phyloP scores from a whole-genome alignment of 768 basidiomycete species.

The Leccinellum albellum region DNA sequence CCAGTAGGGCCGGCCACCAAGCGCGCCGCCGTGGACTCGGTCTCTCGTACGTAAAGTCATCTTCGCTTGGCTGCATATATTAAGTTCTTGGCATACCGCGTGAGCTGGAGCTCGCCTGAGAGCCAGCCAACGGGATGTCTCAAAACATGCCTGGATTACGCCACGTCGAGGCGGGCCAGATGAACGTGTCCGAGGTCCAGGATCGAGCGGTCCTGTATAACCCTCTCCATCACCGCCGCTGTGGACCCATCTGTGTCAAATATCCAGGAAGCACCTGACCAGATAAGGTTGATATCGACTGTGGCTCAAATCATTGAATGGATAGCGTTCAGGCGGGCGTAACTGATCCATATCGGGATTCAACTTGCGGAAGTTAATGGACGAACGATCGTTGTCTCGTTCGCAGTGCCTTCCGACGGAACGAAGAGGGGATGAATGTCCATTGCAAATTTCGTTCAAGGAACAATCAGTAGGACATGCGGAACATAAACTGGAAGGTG shows the following conservation, averaged over 20 bases:
- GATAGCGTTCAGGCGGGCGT: slow-evolving; percentile 1
- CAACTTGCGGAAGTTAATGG: background rate
- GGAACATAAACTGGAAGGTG: slow-evolving; percentile 97
- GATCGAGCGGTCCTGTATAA: background rate
- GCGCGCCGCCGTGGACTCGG: background rate
- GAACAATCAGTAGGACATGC: slow-evolving; percentile 39
- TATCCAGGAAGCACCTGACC: background rate
- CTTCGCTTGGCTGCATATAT: background rate
- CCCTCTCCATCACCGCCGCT: background rate
- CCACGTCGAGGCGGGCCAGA: background rate
- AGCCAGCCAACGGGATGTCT: background rate
- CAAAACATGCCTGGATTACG: background rate
- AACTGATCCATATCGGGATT: slow-evolving; percentile 6
- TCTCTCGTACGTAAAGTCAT: slow-evolving; percentile 1
- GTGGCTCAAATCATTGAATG: background rate
- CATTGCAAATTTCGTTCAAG: slow-evolving; percentile 7
- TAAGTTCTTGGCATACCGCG: background rate
- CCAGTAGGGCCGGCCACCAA: background rate
- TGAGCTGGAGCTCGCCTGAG: background rate
- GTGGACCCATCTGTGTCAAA: background rate
- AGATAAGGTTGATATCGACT: background rate
- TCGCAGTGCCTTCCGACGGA: slow-evolving; percentile 5
- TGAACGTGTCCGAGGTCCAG: background rate
- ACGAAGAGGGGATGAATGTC: background rate
- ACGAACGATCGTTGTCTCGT: background rate